Evolutionary conservation across 139 green algal species (phyloP).

Genomic region (Chlamydomonas sphaeroides): DNA sequence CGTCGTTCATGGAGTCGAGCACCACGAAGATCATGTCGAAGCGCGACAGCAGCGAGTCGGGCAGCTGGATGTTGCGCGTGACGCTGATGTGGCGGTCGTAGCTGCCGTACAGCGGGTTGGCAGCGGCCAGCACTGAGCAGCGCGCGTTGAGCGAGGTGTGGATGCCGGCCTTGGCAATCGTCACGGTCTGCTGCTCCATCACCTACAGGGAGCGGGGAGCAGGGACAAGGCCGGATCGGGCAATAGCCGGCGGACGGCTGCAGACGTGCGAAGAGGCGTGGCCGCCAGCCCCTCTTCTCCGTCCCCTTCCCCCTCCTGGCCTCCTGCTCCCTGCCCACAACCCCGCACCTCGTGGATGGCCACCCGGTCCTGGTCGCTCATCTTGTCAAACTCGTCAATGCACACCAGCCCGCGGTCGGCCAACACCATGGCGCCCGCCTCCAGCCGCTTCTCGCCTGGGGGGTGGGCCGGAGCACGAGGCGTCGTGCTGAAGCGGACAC

Average conservation of each 20-base stretch:
- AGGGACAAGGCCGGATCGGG: no score
- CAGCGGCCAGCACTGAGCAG: constrained; percentile 92
- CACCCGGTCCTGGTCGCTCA: constrained; percentile 96
- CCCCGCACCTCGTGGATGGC: constrained; percentile 95
- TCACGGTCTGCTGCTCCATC: constrained; percentile 98
- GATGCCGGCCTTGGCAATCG: constrained; percentile 98
- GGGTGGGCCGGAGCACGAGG: no score
- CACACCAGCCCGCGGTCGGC: constrained; percentile 97
- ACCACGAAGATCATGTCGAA: constrained; percentile 99
- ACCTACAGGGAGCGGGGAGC: constrained; percentile 60
- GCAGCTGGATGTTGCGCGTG: constrained; percentile 95
- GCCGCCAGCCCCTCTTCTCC: no score
- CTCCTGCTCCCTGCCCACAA: neutral
- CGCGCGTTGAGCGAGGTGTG: constrained; percentile 96
- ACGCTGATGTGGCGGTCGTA: constrained; percentile 80
- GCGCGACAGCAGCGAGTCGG: constrained; percentile 96
- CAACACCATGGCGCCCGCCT: constrained; percentile 98
- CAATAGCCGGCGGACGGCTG: no score
- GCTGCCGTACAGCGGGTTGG: constrained; percentile 85
- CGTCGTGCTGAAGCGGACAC: no score
- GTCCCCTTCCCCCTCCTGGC: no score
- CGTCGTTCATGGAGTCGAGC: constrained; percentile 87
- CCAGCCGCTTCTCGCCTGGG: constrained; percentile 91
- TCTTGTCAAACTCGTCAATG: constrained; percentile 99
- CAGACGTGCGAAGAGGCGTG: no score